phyloP scores from a whole-genome alignment of 2,329 filamentous ascomycete genomes.

The Bipolaris sorokiniana region DNA sequence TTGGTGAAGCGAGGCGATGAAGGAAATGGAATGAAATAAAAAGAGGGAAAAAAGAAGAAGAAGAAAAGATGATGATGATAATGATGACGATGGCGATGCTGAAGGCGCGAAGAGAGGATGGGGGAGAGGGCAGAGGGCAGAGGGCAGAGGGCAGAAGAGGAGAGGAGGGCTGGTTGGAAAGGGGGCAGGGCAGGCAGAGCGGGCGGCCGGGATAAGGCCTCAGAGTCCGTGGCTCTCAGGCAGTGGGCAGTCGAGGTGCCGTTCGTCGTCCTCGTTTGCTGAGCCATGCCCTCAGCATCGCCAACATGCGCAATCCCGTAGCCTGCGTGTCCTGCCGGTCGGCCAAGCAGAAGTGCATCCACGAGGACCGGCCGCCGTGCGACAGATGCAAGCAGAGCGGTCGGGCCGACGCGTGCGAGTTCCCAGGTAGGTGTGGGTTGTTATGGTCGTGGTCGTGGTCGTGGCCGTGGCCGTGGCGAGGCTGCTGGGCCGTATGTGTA shows the following conservation, averaged over 20 bases:
- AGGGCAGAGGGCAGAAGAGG: not conserved
- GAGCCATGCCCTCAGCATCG: not conserved
- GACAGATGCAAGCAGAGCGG: slow-evolving; percentile 47
- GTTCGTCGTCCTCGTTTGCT: not conserved
- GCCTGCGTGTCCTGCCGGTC: slow-evolving; percentile 49
- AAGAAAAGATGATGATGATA: no score
- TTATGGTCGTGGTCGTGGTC: not conserved
- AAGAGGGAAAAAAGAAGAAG: not conserved
- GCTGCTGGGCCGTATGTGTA: not conserved
- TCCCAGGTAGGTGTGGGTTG: slow-evolving; percentile 10
- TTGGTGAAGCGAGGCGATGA: not conserved
- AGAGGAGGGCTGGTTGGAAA: not conserved
- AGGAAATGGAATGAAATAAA: not conserved
- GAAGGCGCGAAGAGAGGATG: not conserved
- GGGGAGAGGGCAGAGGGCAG: not conserved
- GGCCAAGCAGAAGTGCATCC: slow-evolving; percentile 51
- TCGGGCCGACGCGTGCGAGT: slow-evolving; percentile 40
- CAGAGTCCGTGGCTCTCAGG: not conserved
- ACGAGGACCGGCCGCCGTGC: slow-evolving; percentile 49
- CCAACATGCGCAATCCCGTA: slow-evolving; percentile 48
- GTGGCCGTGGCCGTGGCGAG: not conserved
- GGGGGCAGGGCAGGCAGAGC: not conserved
- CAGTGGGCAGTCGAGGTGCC: not conserved
- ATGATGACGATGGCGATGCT: no score
- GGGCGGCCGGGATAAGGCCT: slow-evolving; percentile 1